Evolutionary conservation across 306 rosid species (phyloP).

Genomic region (Benincasa hispida): DNA sequence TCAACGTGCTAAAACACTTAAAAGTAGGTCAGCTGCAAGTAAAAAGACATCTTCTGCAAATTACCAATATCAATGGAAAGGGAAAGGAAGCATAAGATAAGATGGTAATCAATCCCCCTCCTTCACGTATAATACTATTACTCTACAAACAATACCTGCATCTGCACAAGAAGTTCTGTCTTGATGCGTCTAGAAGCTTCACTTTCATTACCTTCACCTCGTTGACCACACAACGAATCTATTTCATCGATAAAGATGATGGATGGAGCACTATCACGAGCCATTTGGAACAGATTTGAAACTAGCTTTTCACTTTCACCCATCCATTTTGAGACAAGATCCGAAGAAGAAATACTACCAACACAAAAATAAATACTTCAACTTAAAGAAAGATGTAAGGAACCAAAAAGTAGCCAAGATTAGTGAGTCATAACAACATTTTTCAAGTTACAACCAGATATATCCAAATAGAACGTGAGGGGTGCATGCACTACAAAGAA

Average conservation of each 20-base stretch:
- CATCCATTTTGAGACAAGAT: conserved; percentile 98
- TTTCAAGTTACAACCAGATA: neutral
- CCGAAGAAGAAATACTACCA: conserved; percentile 83
- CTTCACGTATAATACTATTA: neutral
- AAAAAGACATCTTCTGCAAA: neutral
- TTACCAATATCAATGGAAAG: neutral
- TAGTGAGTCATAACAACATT: neutral
- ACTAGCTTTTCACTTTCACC: conserved; percentile 99
- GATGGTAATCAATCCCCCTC: neutral
- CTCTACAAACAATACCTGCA: conserved; percentile 56
- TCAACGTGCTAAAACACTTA: no score
- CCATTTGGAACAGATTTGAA: conserved; percentile 94
- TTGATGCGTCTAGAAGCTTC: conserved; percentile 98
- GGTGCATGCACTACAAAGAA: neutral
- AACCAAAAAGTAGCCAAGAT: neutral
- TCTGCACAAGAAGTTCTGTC: conserved; percentile 97
- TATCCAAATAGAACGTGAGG: neutral
- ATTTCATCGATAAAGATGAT: conserved; percentile 94
- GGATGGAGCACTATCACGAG: conserved; percentile 97
- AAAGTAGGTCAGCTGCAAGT: no score
- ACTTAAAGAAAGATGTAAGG: neutral
- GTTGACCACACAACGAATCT: conserved; percentile 88
- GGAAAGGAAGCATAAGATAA: neutral
- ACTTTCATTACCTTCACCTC: conserved; percentile 98
- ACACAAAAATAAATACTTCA: neutral